These are phyloP conservation scores for Aureobasidium subglaciale DNA, from an alignment of 2,329 filamentous ascomycete genomes.

Conservation along the genomic window DNA sequence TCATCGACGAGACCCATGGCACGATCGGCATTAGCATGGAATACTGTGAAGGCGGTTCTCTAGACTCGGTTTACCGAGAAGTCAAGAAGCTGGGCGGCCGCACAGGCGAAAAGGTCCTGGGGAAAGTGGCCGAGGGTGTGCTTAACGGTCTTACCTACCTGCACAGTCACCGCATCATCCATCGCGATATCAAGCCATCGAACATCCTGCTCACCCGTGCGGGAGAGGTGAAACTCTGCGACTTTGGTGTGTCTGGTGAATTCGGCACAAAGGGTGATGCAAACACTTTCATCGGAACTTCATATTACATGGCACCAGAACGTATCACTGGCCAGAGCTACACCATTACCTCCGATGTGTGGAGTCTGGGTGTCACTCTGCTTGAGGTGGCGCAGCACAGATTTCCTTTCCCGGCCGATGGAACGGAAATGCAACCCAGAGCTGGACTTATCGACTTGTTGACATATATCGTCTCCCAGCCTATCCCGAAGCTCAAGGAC, in stretches of 20 bases:
- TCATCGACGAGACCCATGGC: constrained; percentile 89
- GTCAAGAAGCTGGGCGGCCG: constrained; percentile 91
- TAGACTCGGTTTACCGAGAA: constrained; percentile 95
- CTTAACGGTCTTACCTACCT: constrained; percentile 90
- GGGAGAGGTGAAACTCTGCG: constrained; percentile 93
- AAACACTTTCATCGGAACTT: constrained; percentile 97
- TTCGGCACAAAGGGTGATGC: constrained; percentile 98
- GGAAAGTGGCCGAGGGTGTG: constrained; percentile 93
- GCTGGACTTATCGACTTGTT: constrained; percentile 90
- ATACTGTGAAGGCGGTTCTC: constrained; percentile 91
- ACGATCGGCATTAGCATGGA: constrained; percentile 99
- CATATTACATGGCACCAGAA: constrained; percentile 97
- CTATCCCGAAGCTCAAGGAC: constrained; percentile 91
- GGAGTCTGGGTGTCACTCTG: constrained; percentile 92
- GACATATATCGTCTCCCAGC: constrained; percentile 94
- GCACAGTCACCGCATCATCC: constrained; percentile 92
- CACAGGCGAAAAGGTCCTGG: constrained; percentile 93
- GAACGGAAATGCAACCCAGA: constrained; percentile 87
- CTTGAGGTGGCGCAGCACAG: constrained; percentile 99
- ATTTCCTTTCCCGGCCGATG: constrained; percentile 96
- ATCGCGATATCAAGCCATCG: constrained; percentile 96
- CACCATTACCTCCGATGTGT: constrained; percentile 97
- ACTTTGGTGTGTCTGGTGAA: constrained; percentile 95
- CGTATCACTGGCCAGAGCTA: constrained; percentile 96
- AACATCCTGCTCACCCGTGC: constrained; percentile 91